phyloP scores from a whole-genome alignment of 2,329 filamentous ascomycete species.

The Emmonsiellopsis sp. region DNA sequence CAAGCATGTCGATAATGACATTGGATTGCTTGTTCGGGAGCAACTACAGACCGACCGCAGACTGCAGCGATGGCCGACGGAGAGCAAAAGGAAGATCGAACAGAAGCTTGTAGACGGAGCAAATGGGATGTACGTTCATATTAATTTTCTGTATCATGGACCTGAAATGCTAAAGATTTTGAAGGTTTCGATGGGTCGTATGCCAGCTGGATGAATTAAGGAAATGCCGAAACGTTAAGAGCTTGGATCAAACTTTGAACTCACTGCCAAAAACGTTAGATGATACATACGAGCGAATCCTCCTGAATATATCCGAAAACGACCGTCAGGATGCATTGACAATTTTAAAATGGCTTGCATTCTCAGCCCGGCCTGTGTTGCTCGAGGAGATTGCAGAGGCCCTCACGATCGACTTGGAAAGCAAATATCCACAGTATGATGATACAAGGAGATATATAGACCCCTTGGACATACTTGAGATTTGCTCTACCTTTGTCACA shows the following conservation, averaged over 20 bases:
- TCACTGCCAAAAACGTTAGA: constrained; percentile 13
- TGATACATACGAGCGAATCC: constrained; percentile 18
- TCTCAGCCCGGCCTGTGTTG: constrained; percentile 15
- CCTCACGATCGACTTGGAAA: constrained; percentile 17
- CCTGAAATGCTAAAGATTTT: not conserved
- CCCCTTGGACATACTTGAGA: constrained; percentile 10
- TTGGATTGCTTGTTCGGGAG: constrained; percentile 10
- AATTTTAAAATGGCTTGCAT: constrained; percentile 19
- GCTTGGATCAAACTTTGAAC: constrained; percentile 8
- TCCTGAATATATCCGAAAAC: constrained; percentile 14
- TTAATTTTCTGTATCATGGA: too few relatives aligned
- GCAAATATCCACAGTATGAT: constrained; percentile 14
- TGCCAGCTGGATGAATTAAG: constrained; percentile 16
- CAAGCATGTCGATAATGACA: constrained; percentile 9
- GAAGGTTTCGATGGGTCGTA: constrained; percentile 16
- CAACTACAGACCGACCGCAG: constrained; percentile 5
- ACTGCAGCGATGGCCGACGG: constrained; percentile 5
- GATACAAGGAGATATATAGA: constrained; percentile 16
- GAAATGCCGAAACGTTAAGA: constrained; percentile 6
- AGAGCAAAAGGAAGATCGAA: constrained; percentile 7
- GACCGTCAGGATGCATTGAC: constrained; percentile 13
- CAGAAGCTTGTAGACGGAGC: constrained; percentile 18
- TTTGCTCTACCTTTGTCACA: constrained; percentile 11
- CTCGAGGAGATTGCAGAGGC: constrained; percentile 20
- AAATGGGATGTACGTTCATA: constrained; percentile 10